Base-by-base conservation (phyloP, 306 rosid species). In the Acacia melanoxylon region DNA sequence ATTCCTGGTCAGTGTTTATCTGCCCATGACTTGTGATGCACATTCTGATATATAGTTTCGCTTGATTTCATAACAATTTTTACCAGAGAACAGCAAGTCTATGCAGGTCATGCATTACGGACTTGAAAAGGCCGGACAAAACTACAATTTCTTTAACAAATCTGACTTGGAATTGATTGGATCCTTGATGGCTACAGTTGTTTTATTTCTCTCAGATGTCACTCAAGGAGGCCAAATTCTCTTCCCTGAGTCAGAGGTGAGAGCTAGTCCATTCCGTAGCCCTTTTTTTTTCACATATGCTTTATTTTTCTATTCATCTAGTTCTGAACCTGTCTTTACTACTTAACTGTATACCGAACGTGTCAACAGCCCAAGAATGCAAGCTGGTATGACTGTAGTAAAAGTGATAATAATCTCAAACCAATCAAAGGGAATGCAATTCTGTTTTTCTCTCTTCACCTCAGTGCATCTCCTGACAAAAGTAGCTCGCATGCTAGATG, bases 361-460 rank as follows among this genome's bases (percentile, higher is more conserved):
- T 74, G 76, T 52, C 83, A 48, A 76, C 94, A 92, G 97, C 88
- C 59, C 56, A 86, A 80, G 78, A 77, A 77, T 77, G 65, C 54
- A 70, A 74, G 79, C 80, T 81, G 86, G 94, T 82, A 88, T 24
- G 85, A 86, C 80, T 93, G 97, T 65, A 42, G 66, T 71, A 84
- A 80, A 72, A 86, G 76, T 37, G 82, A 40, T 27, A 51, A 69
- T 44, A 79, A 90, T 77, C 87, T 86, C 78, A 87, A 80, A 86
- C 94, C 98, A 19, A 79, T 80, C 22, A 95, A 85, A 86, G 97
- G 98, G 82, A 90, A 91, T 41, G 97, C 97, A 24, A 20, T 95
- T 83, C 85, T 95, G 83, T 87, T 93, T 78, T 95, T 90, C 94
- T 83, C 88, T 77, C 83, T 84, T 58, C 88, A 74, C 58, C 97